Evolutionary conservation across 306 rosid genomes (phyloP).

Genomic region (Arachis stenosperma): DNA sequence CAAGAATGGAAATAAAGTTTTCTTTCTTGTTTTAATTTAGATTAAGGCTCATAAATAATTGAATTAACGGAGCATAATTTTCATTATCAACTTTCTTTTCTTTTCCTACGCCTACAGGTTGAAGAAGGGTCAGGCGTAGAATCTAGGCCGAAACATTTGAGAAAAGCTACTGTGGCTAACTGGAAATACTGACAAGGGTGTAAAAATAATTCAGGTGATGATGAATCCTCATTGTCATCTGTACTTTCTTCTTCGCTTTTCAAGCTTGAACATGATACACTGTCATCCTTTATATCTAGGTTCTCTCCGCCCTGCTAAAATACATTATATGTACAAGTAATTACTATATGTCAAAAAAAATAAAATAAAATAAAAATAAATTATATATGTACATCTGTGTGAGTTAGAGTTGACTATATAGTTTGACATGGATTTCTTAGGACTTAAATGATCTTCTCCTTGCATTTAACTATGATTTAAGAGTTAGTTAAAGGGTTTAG

Average conservation of each 20-base stretch:
- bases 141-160: slow-evolving; percentile 84
- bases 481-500: too few species aligned
- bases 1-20: not conserved
- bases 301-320: slow-evolving; percentile 54
- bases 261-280: slow-evolving; percentile 47
- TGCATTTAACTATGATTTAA: too few species aligned
- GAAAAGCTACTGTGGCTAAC: slow-evolving; percentile 72
- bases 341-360: not conserved
- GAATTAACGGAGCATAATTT: slow-evolving; percentile 1
- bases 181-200: slow-evolving; percentile 76
- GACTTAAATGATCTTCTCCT: not conserved
- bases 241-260: slow-evolving; percentile 51
- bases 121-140: slow-evolving; percentile 49
- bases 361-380: too few species aligned
- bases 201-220: slow-evolving; percentile 3
- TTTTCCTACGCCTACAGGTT: slow-evolving; percentile 49
- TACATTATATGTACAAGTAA: not conserved
- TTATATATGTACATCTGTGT: not conserved
- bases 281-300: slow-evolving; percentile 54
- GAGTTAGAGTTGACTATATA: slow-evolving; percentile 7
- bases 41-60: not conserved
- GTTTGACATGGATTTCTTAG: slow-evolving; percentile 11
- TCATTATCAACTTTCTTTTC: slow-evolving; percentile 48
- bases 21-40: not conserved
- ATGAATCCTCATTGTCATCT: slow-evolving; percentile 49